A percentile compares a stretch with the other conserved stretches of the same genome.
phyloP scores from a whole-genome alignment of 352 stramenopile genomes.

The Phytophthora agathidicida region DNA sequence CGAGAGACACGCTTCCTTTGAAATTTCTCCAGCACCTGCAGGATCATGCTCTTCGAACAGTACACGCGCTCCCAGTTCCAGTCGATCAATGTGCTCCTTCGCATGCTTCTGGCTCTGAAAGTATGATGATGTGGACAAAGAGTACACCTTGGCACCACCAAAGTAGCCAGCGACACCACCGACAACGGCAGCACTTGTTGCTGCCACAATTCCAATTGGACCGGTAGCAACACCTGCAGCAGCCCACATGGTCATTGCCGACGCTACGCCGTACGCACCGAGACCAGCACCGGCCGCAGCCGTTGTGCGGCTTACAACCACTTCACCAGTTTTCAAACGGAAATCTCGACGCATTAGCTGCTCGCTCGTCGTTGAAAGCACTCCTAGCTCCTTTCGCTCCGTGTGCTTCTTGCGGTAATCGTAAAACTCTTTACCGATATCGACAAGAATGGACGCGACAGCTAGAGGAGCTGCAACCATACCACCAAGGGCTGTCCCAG shows the following conservation, averaged over 20 bases:
- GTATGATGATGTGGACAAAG: constrained; percentile 69
- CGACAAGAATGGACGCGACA: constrained; percentile 85
- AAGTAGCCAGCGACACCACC: constrained; percentile 85
- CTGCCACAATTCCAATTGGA: constrained; percentile 74
- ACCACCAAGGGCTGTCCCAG: constrained; percentile 48
- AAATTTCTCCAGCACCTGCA: constrained; percentile 59
- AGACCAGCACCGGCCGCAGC: constrained; percentile 75
- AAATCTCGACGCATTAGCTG: constrained; percentile 81
- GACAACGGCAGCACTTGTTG: constrained; percentile 75
- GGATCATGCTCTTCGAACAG: constrained; percentile 87
- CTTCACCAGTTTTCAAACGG: constrained; percentile 73
- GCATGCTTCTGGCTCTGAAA: constrained; percentile 77
- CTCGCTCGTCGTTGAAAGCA: constrained; percentile 74
- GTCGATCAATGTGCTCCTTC: constrained; percentile 80
- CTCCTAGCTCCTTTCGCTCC: constrained; percentile 64
- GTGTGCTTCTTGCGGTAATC: constrained; percentile 77
- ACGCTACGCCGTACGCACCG: constrained; percentile 74
- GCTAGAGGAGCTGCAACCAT: constrained; percentile 69
- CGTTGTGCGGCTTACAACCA: constrained; percentile 72
- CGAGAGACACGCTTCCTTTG: constrained; percentile 67
- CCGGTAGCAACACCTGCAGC: constrained; percentile 71
- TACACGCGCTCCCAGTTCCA: constrained; percentile 81
- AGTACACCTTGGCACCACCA: constrained; percentile 75
- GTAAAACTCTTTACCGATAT: constrained; percentile 87
- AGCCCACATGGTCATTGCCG: constrained; percentile 78